Conservation (phyloP, 2,329 filamentous ascomycete species). For the Knoxdaviesia proteae region DNA sequence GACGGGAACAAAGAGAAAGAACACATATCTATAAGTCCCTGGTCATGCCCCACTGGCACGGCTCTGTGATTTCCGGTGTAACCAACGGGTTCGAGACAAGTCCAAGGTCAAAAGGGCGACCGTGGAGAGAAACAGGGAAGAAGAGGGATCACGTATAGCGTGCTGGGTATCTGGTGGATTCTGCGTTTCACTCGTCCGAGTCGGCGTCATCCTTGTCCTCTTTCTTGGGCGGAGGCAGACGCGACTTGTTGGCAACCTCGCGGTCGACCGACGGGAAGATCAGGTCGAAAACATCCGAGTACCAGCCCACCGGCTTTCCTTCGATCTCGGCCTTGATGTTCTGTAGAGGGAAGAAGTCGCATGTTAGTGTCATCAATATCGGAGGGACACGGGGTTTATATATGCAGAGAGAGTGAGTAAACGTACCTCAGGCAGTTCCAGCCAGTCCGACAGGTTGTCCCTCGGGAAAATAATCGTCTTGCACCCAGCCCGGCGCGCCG, state of each 20-base stretch:
- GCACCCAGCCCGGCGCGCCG: conserved; percentile 76
- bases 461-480: conserved; percentile 86
- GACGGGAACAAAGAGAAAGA: no score
- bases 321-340: conserved; percentile 96
- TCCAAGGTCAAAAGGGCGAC: neutral
- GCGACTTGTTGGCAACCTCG: conserved; percentile 46
- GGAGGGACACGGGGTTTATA: neutral
- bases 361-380: neutral
- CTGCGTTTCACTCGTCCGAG: conserved; percentile 8
- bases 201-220: conserved; percentile 16
- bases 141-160: neutral
- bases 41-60: no score
- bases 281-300: conserved; percentile 76
- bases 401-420: neutral
- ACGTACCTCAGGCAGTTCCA: conserved; percentile 86
- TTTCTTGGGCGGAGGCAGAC: conserved; percentile 18
- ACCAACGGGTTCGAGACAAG: no score
- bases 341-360: conserved; percentile 22
- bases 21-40: no score
- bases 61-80: no score
- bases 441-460: conserved; percentile 93
- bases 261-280: conserved; percentile 69
- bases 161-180: neutral
- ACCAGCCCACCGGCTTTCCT: conserved; percentile 82
- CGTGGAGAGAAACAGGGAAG: neutral